phyloP scores from a whole-genome alignment of 805 yeast species.

The Hanseniaspora lachancei region DNA sequence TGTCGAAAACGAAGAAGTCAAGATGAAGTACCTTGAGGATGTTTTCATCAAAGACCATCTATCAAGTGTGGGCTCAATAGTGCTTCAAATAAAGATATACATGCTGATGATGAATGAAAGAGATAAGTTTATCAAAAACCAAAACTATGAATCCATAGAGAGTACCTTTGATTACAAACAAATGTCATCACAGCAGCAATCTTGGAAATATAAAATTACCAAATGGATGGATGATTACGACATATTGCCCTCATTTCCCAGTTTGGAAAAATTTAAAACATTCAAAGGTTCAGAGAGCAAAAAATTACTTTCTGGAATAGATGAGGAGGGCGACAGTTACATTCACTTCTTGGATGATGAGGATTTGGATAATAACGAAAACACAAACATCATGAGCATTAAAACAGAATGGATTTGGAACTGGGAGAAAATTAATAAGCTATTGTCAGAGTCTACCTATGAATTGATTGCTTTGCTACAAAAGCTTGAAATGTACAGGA shows the following conservation, averaged over 20 bases:
- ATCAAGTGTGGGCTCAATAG: slow-evolving; percentile 6
- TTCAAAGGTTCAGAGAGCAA: neutral
- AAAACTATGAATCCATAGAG: neutral
- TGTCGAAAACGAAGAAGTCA: neutral
- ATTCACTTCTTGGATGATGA: neutral
- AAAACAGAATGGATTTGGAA: slow-evolving; percentile 39
- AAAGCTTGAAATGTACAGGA: slow-evolving; percentile 34
- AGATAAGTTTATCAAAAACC: neutral
- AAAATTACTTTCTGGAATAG: neutral
- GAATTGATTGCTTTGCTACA: slow-evolving; percentile 55
- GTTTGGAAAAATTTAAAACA: slow-evolving; percentile 1
- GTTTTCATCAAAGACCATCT: slow-evolving; percentile 3
- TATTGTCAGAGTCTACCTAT: slow-evolving; percentile 51
- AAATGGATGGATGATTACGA: slow-evolving; percentile 18
- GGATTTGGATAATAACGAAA: slow-evolving; percentile 7
- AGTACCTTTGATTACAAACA: neutral
- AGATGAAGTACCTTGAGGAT: neutral
- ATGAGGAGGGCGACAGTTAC: neutral
- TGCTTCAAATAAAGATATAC: slow-evolving; percentile 10
- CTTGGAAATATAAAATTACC: slow-evolving; percentile 7
- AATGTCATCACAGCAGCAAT: neutral
- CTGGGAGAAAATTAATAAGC: slow-evolving; percentile 28
- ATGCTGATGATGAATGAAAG: slow-evolving; percentile 10
- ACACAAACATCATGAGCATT: slow-evolving; percentile 20
- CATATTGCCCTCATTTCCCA: slow-evolving; percentile 26